Conservation (phyloP, 441 rosid species). For the Flueggea neowawraea region DNA sequence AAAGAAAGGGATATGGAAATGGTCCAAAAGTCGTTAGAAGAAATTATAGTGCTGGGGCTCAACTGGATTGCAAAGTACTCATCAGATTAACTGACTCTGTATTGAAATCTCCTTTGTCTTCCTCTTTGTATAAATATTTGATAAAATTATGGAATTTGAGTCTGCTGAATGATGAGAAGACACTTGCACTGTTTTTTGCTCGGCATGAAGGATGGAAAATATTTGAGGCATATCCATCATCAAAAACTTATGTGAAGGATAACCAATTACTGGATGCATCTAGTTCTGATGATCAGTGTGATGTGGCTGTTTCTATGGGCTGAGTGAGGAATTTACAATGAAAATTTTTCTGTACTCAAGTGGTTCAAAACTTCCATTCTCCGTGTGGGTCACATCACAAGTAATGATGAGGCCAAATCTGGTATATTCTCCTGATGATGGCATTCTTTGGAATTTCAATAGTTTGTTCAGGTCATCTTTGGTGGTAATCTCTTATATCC, state of each 20-base stretch:
- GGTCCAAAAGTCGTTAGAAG: conserved; percentile 39
- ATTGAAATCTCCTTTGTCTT: conserved; percentile 20
- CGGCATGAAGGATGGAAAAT: conserved; percentile 12
- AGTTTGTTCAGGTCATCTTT: too few relatives aligned
- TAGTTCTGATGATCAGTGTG: conserved; percentile 32
- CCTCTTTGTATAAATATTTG: conserved; percentile 30
- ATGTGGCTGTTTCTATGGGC: conserved; percentile 34
- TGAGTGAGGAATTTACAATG: conserved; percentile 11
- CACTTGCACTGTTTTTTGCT: conserved; percentile 12
- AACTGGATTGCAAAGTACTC: conserved; percentile 31
- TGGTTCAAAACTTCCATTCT: background rate
- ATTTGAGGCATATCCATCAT: conserved; percentile 7
- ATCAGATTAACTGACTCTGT: conserved; percentile 29
- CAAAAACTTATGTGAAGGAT: conserved; percentile 13
- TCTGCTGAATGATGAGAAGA: conserved; percentile 23
- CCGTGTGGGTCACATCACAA: too few relatives aligned
- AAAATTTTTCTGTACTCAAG: background rate
- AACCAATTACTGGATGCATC: conserved; percentile 22
- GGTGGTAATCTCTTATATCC: too few relatives aligned
- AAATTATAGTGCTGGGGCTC: conserved; percentile 40
- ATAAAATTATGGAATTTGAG: conserved; percentile 34
- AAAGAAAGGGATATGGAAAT: conserved; percentile 40
- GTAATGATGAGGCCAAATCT: too few relatives aligned
- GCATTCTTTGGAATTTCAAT: too few relatives aligned
- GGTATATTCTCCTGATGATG: too few relatives aligned